Evolutionary conservation across 768 basidiomycete genomes (phyloP), one percentile per base, ranked within the genome.

Genomic region (Lactarius hengduanensis): DNA sequence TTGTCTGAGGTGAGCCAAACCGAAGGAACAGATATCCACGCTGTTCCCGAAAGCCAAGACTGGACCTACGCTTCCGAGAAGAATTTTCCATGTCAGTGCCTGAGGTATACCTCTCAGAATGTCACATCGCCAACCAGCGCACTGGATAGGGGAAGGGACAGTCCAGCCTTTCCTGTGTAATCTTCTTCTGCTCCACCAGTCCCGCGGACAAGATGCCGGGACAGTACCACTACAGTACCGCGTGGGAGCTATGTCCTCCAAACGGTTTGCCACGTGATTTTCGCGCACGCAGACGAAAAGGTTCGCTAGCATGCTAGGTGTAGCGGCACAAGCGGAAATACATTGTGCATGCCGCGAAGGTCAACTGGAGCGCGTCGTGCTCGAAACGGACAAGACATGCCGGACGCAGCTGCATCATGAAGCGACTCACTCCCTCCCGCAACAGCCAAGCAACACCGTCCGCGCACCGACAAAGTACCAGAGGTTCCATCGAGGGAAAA

Each of bases 231-330:
- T 38, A 40, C 88, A 79, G 76, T 90, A 90, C 70, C 77, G 77
- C 71, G 78, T 79, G 2, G 87, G 89, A 62, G 80, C 85, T 41
- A 90, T 77, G 0, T 88, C 87, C 72, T 84, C 86, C 87, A 73
- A 90, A 89, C 76, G 79, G 32, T 78, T 77, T 53, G 78, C 83
- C 43, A 90, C 82, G 66, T 90, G 88, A 74, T 89, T 90, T 45
- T 86, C 80, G 69, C 87, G 89, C 55, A 90, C 72, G 4, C 85
- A 81, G 2, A 84, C 76, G 45, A 84, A 69, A 63, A 90, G 84
- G 72, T 87, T 87, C 61, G 81, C 50, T 54, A 90, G 66, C 87
- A 87, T 61, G 81, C 53, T 53, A 90, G 66, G 72, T 90, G 87
- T 57, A 90, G 64, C 28, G 84, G 82, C 16, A 85, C 83, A 61